phyloP scores from a whole-genome alignment of 208 protist genomes.

The Herpetomonas muscarum region DNA sequence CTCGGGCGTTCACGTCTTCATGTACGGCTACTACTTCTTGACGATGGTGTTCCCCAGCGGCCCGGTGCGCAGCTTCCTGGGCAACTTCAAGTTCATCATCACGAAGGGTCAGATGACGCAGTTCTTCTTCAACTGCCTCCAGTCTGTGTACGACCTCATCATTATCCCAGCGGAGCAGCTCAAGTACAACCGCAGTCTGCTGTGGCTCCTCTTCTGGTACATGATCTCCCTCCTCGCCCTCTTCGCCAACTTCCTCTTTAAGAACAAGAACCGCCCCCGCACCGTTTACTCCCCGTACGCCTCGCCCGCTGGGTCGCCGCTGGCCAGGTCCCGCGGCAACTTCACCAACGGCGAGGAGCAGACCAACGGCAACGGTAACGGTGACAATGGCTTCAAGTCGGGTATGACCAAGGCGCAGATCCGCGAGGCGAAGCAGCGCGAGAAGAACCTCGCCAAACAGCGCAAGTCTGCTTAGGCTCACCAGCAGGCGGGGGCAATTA shows the following conservation, averaged over 20 bases:
- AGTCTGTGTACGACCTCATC: slow-evolving; percentile 65
- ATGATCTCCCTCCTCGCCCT: slow-evolving; percentile 71
- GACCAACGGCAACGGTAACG: not conserved
- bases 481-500: too few species aligned
- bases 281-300: not conserved
- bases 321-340: not conserved
- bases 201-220: slow-evolving; percentile 69
- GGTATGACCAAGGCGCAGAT: not conserved
- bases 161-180: slow-evolving; percentile 38
- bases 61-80: slow-evolving; percentile 42
- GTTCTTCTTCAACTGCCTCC: slow-evolving; percentile 65
- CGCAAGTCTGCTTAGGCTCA: too few species aligned
- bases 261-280: slow-evolving; percentile 23
- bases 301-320: slow-evolving; percentile 3
- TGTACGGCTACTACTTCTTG: slow-evolving; percentile 85
- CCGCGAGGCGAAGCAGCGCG: not conserved
- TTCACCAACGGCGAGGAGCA: not conserved
- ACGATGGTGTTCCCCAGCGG: slow-evolving; percentile 56
- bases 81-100: slow-evolving; percentile 74
- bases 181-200: slow-evolving; percentile 42
- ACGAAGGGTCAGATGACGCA: slow-evolving; percentile 76
- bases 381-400: not conserved
- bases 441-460: too few species aligned
- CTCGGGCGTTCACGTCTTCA: slow-evolving; percentile 71
- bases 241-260: slow-evolving; percentile 73